Evolutionary conservation across 805 yeast species (phyloP).

Genomic region (Candida berthetii): DNA sequence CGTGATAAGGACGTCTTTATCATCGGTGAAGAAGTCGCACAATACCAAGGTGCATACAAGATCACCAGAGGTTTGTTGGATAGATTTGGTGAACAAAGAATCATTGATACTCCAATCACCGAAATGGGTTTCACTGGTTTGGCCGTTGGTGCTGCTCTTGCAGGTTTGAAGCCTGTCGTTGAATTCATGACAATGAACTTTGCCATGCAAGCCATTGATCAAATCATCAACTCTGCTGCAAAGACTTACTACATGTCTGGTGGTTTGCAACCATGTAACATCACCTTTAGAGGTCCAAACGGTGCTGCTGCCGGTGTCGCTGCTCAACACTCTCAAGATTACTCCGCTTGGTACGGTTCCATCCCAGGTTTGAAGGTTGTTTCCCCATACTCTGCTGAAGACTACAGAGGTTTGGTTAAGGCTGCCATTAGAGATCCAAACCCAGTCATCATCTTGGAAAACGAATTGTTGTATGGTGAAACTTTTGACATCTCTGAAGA

Average conservation of each 20-base stretch:
- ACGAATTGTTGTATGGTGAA: conserved; percentile 93
- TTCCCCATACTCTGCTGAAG: conserved; percentile 94
- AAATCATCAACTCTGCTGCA: conserved; percentile 97
- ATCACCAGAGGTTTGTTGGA: conserved; percentile 93
- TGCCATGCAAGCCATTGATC: conserved; percentile 99
- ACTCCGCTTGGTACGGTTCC: conserved; percentile 95
- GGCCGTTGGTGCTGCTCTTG: conserved; percentile 93
- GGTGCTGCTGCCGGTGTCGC: conserved; percentile 99
- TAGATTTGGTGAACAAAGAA: conserved; percentile 90
- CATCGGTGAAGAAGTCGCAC: conserved; percentile 99
- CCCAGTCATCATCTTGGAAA: conserved; percentile 93
- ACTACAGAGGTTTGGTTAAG: conserved; percentile 90
- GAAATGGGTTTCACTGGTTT: conserved; percentile 98
- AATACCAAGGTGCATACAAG: conserved; percentile 98
- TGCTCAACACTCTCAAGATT: conserved; percentile 99
- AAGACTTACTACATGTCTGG: conserved; percentile 99
- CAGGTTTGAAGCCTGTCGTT: conserved; percentile 93
- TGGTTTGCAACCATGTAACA: conserved; percentile 95
- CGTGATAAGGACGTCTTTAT: conserved; percentile 89
- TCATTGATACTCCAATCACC: conserved; percentile 95
- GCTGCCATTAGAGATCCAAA: conserved; percentile 98
- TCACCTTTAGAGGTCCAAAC: conserved; percentile 98
- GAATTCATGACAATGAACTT: conserved; percentile 99
- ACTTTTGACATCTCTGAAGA: conserved; percentile 86
- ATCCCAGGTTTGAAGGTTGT: conserved; percentile 97